These are phyloP conservation scores for Nidularia sp. DNA, from an alignment of 768 basidiomycete species.

Conservation along the genomic window DNA sequence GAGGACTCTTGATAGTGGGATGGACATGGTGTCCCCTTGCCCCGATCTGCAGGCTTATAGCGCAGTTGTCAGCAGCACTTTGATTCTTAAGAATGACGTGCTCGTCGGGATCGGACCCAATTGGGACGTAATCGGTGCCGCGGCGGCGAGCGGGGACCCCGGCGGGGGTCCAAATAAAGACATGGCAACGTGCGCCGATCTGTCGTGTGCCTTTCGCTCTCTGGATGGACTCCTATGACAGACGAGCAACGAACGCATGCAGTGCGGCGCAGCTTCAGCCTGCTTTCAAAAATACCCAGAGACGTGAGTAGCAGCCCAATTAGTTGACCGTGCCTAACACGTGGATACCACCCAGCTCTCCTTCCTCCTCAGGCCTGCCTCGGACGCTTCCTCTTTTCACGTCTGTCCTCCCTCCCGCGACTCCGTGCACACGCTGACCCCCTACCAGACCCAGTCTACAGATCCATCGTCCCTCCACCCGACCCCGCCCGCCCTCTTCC, in stretches of 20 bases:
- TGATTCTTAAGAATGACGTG: background rate
- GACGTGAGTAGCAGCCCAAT: conserved; percentile 24
- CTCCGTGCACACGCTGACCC: too few relatives aligned
- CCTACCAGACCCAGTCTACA: too few relatives aligned
- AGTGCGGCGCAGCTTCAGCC: conserved; percentile 19
- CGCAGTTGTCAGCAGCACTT: too few relatives aligned
- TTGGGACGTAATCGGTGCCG: too few relatives aligned
- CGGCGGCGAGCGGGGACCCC: too few relatives aligned
- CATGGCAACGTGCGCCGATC: too few relatives aligned
- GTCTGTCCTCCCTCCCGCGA: conserved; percentile 2
- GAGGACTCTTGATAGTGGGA: too few relatives aligned
- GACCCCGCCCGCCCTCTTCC: conserved; percentile 4
- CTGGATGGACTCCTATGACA: background rate
- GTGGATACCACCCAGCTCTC: conserved; percentile 28
- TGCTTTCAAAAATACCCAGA: conserved; percentile 22
- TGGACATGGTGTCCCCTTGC: too few relatives aligned
- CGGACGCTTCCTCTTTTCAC: conserved; percentile 17
- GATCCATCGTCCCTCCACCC: too few relatives aligned
- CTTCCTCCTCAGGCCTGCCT: conserved; percentile 5
- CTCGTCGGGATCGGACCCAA: background rate
- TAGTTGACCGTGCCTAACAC: conserved; percentile 39
- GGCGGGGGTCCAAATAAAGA: too few relatives aligned
- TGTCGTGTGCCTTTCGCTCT: too few relatives aligned
- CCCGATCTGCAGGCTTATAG: too few relatives aligned
- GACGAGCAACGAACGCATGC: conserved; percentile 9